phyloP scores from a whole-genome alignment of 768 basidiomycete genomes.

The Cyclocybe cylindracea region DNA sequence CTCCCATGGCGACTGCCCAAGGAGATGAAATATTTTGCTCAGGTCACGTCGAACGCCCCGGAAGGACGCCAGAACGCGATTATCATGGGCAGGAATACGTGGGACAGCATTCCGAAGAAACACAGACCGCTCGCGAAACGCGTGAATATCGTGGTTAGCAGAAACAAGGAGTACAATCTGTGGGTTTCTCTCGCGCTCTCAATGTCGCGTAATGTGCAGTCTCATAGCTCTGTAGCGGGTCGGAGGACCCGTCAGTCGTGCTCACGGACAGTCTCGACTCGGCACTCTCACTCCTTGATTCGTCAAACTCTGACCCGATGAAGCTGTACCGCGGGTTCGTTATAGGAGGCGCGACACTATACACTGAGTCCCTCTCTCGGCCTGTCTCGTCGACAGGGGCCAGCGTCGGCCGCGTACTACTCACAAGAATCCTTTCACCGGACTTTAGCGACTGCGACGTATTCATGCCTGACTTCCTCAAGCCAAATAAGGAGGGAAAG shows the following conservation, averaged over 20 bases:
- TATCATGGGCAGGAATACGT: conserved; percentile 95
- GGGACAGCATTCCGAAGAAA: conserved; percentile 92
- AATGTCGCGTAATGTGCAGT: neutral
- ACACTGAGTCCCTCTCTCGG: conserved; percentile 62
- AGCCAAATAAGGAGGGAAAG: conserved; percentile 34
- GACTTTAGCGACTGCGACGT: conserved; percentile 84
- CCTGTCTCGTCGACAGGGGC: conserved; percentile 31
- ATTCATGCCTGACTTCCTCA: conserved; percentile 76
- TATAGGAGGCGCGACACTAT: conserved; percentile 91
- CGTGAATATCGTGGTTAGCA: conserved; percentile 77
- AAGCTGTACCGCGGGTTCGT: conserved; percentile 67
- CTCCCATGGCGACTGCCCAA: conserved; percentile 89
- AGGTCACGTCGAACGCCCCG: conserved; percentile 66
- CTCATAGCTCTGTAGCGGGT: conserved; percentile 8
- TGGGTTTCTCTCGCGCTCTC: conserved; percentile 34
- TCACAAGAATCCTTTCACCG: conserved; percentile 81
- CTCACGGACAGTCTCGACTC: conserved; percentile 43
- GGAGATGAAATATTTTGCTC: conserved; percentile 94
- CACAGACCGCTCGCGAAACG: conserved; percentile 80
- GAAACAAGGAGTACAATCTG: conserved; percentile 60
- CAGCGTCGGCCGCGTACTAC: conserved; percentile 77
- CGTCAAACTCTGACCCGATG: conserved; percentile 19
- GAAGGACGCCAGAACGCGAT: conserved; percentile 67
- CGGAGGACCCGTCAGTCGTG: conserved; percentile 27
- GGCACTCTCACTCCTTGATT: conserved; percentile 34